Evolutionary conservation across 768 basidiomycete genomes (phyloP), one percentile per base, ranked within the genome.

Genomic region (Daedaleopsis nitida): DNA sequence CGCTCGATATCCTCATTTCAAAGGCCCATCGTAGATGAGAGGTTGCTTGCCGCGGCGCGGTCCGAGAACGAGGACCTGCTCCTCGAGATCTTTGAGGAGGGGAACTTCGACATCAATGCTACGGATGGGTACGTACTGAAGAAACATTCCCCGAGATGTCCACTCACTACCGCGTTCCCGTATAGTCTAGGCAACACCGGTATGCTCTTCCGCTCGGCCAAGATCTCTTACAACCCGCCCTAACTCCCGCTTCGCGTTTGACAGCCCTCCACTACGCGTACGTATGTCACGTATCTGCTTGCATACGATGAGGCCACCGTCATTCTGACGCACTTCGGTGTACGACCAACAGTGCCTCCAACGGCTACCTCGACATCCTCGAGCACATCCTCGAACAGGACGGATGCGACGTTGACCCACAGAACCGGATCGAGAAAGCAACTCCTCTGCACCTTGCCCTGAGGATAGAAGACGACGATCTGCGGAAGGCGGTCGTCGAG

Each of bases 401-500:
- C 12, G 83, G 80, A 5, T 93, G 91, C 75, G 92, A 94, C 68
- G 91, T 93, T 53, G 92, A 95, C 71, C 84, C 86, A 17, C 77
- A 83, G 68, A 94, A 94, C 73, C 79, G 80, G 19, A 69, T 89
- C 32, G 86, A 88, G 51, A 81, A 81, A 10, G 85, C 86, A 8
- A 94, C 93, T 0, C 93, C 93, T 4, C 77, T 95, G 16, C 92
- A 94, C 72, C 80, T 92, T 24, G 92, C 91, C 9, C 73, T 89
- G 9, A 73, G 75, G 63, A 72, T 89, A 47, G 76, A 83, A 37
- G 79, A 88, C 62, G 72, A 71, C 1, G 88, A 85, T 32, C 70
- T 86, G 21, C 74, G 90, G 49, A 69, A 73, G 51, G 74, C 78
- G 50, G 77, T 91, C 9, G 83, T 89, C 45, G 78, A 83, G 66